Evolutionary conservation across 2,329 filamentous ascomycete species (phyloP), one percentile per base, ranked within the genome.

Genomic region (Nectriaceae sp.): DNA sequence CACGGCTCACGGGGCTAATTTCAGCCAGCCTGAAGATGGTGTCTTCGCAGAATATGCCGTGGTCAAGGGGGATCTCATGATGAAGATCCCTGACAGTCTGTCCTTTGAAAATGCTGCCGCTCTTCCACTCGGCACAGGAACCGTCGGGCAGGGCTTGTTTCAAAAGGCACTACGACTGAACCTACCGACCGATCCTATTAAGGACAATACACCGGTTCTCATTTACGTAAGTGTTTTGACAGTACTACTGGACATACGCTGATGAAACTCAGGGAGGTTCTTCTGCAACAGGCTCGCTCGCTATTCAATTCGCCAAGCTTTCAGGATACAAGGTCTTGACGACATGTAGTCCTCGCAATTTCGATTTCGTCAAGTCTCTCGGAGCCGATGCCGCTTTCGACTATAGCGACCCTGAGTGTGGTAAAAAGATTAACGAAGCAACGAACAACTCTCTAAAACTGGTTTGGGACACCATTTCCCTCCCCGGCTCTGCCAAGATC

Each of bases 261-360:
- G n/a, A n/a, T n/a, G n/a, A n/a, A n/a, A n/a, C n/a, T n/a, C n/a
- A n/a, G n/a, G 73, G 70, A 40, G 70, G 68, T n/a, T 76, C 76
- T 61, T 80, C 74, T 26, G 78, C 77, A 19, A 79, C 78, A n/a
- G 74, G 73, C 69, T 77, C 79, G 55, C 77, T 76, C 56, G 68
- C 63, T 5, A 68, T 72, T 47, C 68, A 71, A 47, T 68, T 57
- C 54, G 68, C 67, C 24, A 69, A 67, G 53, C 53, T 61, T n/a
- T 71, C 70, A 3, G 70, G 69, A 3, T 57, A 64, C 4, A 55
- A 44, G 4, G 73, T 78, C n/a, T 54, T 76, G 22, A 59, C 71
- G 3, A 75, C 71, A 2, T 65, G 67, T 1, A 72, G 70, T 2
- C 58, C 64, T 10, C 66, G 61, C 41, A 78, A 78, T 53, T 69